Conservation (phyloP, 2,329 filamentous ascomycete genomes). For the Colletotrichum horii region DNA sequence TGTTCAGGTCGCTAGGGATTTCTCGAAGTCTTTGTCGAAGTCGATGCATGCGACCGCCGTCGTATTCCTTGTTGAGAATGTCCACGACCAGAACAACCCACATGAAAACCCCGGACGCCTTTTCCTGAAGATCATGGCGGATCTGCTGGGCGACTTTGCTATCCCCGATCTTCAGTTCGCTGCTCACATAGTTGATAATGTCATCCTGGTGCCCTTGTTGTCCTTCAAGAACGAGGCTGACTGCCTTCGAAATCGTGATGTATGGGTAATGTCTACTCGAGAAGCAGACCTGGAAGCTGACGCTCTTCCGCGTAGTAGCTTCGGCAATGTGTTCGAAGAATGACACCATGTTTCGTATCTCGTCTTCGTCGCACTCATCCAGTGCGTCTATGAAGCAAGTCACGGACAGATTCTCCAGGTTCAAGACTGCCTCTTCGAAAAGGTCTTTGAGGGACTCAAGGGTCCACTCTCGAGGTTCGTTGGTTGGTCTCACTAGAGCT, state of each 20-base stretch:
- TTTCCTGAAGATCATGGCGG: conserved; percentile 34
- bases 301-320: neutral
- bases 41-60: conserved; percentile 28
- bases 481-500: rapidly evolving
- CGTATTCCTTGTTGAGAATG: conserved; percentile 40
- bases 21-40: conserved; percentile 27
- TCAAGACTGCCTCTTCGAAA: neutral
- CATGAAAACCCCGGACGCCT: conserved; percentile 47
- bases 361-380: conserved; percentile 6
- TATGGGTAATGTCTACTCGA: conserved; percentile 7
- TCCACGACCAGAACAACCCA: conserved; percentile 45
- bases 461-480: neutral
- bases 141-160: conserved; percentile 23
- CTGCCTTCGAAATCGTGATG: conserved; percentile 28
- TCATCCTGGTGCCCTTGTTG: conserved; percentile 34
- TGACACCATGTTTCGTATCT: neutral
- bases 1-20: conserved; percentile 41
- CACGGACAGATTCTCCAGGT: conserved; percentile 1
- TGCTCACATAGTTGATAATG: conserved; percentile 35
- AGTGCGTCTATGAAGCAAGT: conserved; percentile 16
- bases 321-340: neutral
- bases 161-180: conserved; percentile 21
- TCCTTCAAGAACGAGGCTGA: conserved; percentile 30
- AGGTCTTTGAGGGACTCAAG: neutral
- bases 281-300: conserved; percentile 26